Percentiles rank a stretch among this genome's conserved stretches.
Conservation (phyloP, 2,329 filamentous ascomycete genomes). For the Ophiocordyceps sinensis region DNA sequence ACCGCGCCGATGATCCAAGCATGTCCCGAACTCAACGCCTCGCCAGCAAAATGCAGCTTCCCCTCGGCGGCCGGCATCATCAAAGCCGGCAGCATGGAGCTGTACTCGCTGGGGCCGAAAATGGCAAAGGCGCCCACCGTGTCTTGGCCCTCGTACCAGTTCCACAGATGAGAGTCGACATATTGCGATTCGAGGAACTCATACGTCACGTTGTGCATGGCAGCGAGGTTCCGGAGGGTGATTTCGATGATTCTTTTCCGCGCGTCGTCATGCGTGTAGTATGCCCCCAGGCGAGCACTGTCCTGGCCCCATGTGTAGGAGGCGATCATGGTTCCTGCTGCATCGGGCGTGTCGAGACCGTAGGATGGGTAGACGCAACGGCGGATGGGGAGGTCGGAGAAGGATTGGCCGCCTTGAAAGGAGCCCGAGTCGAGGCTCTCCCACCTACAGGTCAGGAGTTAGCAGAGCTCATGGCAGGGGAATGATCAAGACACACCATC, state of each 20-base stretch:
- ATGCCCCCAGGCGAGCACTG: slow-evolving; percentile 9
- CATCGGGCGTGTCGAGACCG: slow-evolving; percentile 6
- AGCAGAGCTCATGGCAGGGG: neutral
- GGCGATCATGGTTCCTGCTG: slow-evolving; percentile 11
- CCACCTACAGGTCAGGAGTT: slow-evolving; percentile 5
- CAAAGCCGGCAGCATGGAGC: slow-evolving; percentile 8
- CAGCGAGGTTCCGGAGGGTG: slow-evolving; percentile 7
- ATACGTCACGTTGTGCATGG: slow-evolving; percentile 10
- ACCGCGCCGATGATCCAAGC: slow-evolving; percentile 13
- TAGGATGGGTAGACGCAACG: slow-evolving; percentile 19
- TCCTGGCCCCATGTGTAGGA: slow-evolving; percentile 12
- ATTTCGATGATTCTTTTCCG: slow-evolving; percentile 6
- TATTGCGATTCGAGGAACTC: slow-evolving; percentile 7
- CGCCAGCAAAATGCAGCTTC: slow-evolving; percentile 11
- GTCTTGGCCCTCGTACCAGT: slow-evolving; percentile 10
- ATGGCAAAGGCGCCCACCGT: slow-evolving; percentile 11
- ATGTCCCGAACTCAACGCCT: slow-evolving; percentile 11
- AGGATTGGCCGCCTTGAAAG: slow-evolving; percentile 11
- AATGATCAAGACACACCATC: slow-evolving; percentile 8
- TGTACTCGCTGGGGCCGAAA: slow-evolving; percentile 10
- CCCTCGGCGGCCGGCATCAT: slow-evolving; percentile 10
- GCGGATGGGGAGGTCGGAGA: slow-evolving; percentile 15
- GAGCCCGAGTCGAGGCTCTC: slow-evolving; percentile 7
- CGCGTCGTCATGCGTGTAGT: slow-evolving; percentile 6
- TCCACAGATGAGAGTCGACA: slow-evolving; percentile 8